phyloP scores from a whole-genome alignment of 2,329 filamentous ascomycete genomes.

The Byssothecium circinans region DNA sequence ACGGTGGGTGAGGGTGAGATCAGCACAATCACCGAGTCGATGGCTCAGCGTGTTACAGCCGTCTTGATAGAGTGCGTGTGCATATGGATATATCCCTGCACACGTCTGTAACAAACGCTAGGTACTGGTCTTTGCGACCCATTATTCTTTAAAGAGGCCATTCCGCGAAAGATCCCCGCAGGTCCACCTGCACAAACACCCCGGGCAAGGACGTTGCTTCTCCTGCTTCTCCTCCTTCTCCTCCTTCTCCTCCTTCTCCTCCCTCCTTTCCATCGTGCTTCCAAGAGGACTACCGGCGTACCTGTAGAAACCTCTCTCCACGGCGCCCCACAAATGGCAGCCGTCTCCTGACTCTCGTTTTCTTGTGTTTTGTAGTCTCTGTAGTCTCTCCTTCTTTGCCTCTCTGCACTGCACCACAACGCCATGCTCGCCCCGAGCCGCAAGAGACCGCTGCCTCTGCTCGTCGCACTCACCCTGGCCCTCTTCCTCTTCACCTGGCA shows the following conservation, averaged over 20 bases:
- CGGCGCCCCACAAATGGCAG: slow-evolving; percentile 1
- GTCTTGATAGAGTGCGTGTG: neutral
- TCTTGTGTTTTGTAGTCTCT: slow-evolving; percentile 2
- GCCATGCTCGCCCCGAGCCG: slow-evolving; percentile 38
- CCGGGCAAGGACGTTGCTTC: no score
- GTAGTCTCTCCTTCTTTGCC: slow-evolving; percentile 10
- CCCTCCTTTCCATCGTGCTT: neutral
- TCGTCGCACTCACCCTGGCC: slow-evolving; percentile 28
- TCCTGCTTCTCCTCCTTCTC: neutral
- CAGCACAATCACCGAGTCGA: neutral
- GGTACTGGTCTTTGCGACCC: slow-evolving; percentile 1
- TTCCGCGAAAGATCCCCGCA: neutral
- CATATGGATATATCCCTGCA: slow-evolving; percentile 7
- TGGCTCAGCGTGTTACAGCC: neutral
- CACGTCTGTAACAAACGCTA: slow-evolving; percentile 7
- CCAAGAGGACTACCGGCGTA: neutral
- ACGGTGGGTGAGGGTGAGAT: no score
- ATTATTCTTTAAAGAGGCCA: slow-evolving; percentile 1
- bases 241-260: neutral
- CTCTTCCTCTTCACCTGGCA: slow-evolving; percentile 33
- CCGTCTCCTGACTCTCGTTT: slow-evolving; percentile 5
- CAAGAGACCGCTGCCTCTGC: slow-evolving; percentile 35
- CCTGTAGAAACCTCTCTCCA: neutral
- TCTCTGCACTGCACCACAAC: slow-evolving; percentile 2
- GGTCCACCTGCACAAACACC: no score